A percentile compares a stretch with the other conserved stretches of the same genome.
Evolutionary conservation across 2,329 filamentous ascomycete species (phyloP).

Genomic region (Biscogniauxia marginata): DNA sequence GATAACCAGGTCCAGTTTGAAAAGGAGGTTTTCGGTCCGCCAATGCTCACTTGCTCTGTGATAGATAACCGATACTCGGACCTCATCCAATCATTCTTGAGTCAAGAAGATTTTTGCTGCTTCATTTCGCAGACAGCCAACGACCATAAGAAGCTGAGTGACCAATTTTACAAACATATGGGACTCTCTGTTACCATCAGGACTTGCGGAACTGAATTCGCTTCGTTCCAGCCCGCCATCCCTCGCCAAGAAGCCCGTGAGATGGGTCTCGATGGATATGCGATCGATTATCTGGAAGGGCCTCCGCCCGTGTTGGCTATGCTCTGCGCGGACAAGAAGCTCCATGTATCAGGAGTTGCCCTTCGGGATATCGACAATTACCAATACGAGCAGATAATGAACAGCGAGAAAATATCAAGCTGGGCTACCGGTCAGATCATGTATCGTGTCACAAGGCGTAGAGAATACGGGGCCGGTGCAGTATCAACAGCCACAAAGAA

Average conservation of each 20-base stretch:
- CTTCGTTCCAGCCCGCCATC: constrained; percentile 55
- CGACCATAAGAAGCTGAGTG: constrained; percentile 73
- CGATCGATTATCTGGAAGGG: constrained; percentile 75
- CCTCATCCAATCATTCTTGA: constrained; percentile 52
- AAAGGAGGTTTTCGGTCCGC: constrained; percentile 75
- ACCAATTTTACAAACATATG: constrained; percentile 62
- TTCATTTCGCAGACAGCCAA: constrained; percentile 74
- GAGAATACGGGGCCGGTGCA: constrained; percentile 76
- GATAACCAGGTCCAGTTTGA: constrained; percentile 68
- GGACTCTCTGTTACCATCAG: constrained; percentile 71
- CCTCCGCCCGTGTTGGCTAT: constrained; percentile 83
- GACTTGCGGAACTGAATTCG: constrained; percentile 54
- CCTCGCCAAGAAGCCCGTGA: constrained; percentile 51
- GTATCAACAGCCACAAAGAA: constrained; percentile 66
- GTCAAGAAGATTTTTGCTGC: constrained; percentile 53
- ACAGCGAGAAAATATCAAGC: constrained; percentile 55
- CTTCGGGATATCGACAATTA: constrained; percentile 61
- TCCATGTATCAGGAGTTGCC: constrained; percentile 69
- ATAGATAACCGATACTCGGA: constrained; percentile 67
- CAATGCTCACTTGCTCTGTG: constrained; percentile 76
- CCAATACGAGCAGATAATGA: constrained; percentile 65
- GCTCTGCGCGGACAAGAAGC: constrained; percentile 71
- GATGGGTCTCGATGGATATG: constrained; percentile 75
- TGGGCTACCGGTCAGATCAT: constrained; percentile 68
- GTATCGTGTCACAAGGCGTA: constrained; percentile 67